Evolutionary conservation across 257 asterid species (phyloP), one percentile per base, ranked within the genome.

Genomic region (Nicotiana noctiflora): DNA sequence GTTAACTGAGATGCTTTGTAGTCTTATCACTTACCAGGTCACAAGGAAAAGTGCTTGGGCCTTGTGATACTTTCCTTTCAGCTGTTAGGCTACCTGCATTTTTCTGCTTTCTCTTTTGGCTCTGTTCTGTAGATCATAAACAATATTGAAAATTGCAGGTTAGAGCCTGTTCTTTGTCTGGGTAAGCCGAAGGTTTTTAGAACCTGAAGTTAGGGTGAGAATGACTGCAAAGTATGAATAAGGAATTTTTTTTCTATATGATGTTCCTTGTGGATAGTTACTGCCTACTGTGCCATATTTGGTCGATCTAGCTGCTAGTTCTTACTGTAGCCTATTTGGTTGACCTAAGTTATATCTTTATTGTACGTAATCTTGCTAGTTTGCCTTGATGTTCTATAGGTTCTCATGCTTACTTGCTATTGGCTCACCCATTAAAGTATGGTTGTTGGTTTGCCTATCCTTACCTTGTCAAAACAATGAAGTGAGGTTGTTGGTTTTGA

Each of bases 401-500:
- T 44, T 70, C 77, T 70, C 59, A 21, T 37, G 7, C 13, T 19
- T 72, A 21, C 77, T 21, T 40, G 56, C 56, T 40, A 51, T 51
- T 23, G 60, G n/a, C 34, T 46, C 60, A 23, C 60, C 4, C 4
- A 21, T 12, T 72, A 14, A 72, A 46, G 40, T 46, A 6, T 49
- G 60, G 79, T 49, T 57, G 10, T 74, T 74, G 40, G 23, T 8
- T 55, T 72, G 4, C 37, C 59, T 21, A 40, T 40, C 49, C 3
- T 40, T 32, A 44, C 59, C 32, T 44, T 44, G 12, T 44, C 19
- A 13, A 70, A 44, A 21, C 13, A 25, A 32, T 74, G 15, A 17
- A 74, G 44, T 49, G 51, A 23, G 79, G 61, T 74, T 74, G 23
- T 25, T 74, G 61, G 61, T 25, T 59, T 70, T 72, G 79, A 52